These are phyloP conservation scores for Flaveria trinervia DNA, from an alignment of 129 eudicot species.

Conservation along the genomic window DNA sequence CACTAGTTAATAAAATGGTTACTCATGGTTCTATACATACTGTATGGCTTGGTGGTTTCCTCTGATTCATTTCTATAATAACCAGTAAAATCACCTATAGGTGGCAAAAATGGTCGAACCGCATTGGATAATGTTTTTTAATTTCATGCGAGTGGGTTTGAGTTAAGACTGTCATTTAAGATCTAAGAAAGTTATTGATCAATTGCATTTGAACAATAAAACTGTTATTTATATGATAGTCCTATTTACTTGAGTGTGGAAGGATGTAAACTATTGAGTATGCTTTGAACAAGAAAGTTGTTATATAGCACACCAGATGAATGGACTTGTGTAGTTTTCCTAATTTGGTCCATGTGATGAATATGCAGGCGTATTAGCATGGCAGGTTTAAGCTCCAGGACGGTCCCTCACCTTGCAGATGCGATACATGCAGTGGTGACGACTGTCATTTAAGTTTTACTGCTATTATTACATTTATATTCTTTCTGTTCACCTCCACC, in stretches of 20 bases:
- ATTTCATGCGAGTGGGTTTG: too few relatives aligned
- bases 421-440: constrained; percentile 96
- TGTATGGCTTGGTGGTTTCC: neutral
- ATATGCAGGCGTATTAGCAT: constrained; percentile 86
- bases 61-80: neutral
- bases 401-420: constrained; percentile 91
- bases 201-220: too few relatives aligned
- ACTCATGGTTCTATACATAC: too few relatives aligned
- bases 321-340: neutral
- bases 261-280: neutral
- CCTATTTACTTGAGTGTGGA: neutral
- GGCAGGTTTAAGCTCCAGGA: constrained; percentile 94
- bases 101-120: too few relatives aligned
- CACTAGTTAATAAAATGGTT: too few relatives aligned
- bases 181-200: too few relatives aligned
- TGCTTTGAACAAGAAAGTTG: neutral
- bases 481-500: constrained; percentile 11
- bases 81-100: too few relatives aligned
- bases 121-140: too few relatives aligned
- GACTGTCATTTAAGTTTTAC: constrained; percentile 26
- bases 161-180: too few relatives aligned
- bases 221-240: neutral
- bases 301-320: neutral
- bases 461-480: neutral
- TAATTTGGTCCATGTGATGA: neutral